Percentiles rank a stretch among this genome's conserved stretches.
Conservation (phyloP, 2,329 filamentous ascomycete species). For the Emmonsiellopsis sp. region DNA sequence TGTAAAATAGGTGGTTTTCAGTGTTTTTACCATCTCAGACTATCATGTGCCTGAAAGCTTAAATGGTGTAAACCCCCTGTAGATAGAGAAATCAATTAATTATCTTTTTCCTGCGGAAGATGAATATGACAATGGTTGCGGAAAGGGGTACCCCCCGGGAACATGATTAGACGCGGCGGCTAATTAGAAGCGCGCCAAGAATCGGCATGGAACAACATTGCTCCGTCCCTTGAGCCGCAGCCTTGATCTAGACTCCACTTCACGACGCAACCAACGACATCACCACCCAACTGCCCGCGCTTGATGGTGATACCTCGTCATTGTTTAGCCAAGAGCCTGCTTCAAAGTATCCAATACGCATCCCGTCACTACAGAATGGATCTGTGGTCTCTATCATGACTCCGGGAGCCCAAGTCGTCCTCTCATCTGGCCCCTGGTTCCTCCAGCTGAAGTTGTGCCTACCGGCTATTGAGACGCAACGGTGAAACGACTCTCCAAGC, state of each 20-base stretch:
- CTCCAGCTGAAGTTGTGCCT: background rate
- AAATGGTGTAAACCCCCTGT: too few species aligned
- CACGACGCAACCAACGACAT: background rate
- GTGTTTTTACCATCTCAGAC: too few species aligned
- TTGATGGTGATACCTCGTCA: background rate
- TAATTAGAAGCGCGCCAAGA: too few species aligned
- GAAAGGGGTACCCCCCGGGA: too few species aligned
- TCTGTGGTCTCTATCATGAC: slow-evolving; percentile 2
- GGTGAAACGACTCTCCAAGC: background rate
- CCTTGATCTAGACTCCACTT: slow-evolving; percentile 2
- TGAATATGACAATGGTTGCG: too few species aligned
- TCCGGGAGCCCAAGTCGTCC: background rate
- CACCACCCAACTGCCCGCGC: background rate
- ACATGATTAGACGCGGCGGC: too few species aligned
- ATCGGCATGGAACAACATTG: background rate
- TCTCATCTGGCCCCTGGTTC: background rate
- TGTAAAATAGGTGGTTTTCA: too few species aligned
- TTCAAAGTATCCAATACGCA: background rate
- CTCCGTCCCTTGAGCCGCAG: background rate
- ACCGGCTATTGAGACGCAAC: background rate
- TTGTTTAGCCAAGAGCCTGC: background rate
- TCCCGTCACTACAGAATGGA: background rate
- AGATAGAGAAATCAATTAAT: too few species aligned
- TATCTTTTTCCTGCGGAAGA: too few species aligned
- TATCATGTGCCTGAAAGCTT: too few species aligned